These are phyloP conservation scores for Teunomyces atbi DNA, from an alignment of 805 yeast species.

Conservation along the genomic window DNA sequence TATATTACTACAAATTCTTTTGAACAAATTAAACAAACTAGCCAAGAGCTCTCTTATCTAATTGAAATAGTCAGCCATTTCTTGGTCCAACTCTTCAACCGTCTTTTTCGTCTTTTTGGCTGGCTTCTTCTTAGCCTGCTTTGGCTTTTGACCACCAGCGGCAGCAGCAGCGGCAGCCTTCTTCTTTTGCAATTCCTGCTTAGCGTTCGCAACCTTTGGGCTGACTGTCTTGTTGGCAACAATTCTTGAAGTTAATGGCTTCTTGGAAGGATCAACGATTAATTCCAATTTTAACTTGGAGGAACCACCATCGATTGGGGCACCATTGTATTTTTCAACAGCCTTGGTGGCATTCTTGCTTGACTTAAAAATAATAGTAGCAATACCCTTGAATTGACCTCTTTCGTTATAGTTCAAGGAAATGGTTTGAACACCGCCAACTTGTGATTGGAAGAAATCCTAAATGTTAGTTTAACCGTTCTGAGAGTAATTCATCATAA, in stretches of 20 bases:
- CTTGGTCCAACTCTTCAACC: slow-evolving; percentile 92
- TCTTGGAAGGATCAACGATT: slow-evolving; percentile 78
- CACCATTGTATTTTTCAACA: slow-evolving; percentile 82
- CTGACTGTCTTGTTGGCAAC: slow-evolving; percentile 41
- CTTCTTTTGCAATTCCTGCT: slow-evolving; percentile 27
- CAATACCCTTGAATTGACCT: slow-evolving; percentile 90
- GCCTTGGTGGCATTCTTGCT: slow-evolving; percentile 73
- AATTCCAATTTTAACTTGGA: slow-evolving; percentile 75
- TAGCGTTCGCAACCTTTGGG: slow-evolving; percentile 21
- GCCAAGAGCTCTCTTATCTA: neutral
- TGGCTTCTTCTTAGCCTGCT: slow-evolving; percentile 35
- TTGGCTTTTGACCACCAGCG: slow-evolving; percentile 12
- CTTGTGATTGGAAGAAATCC: slow-evolving; percentile 86
- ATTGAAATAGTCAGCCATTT: slow-evolving; percentile 89
- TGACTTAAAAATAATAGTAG: slow-evolving; percentile 75
- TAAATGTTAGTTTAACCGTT: slow-evolving; percentile 36
- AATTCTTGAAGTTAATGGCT: slow-evolving; percentile 74
- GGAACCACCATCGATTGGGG: slow-evolving; percentile 88
- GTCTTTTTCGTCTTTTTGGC: slow-evolving; percentile 57
- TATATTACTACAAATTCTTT: neutral
- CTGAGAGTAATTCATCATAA: slow-evolving; percentile 1
- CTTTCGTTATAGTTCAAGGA: slow-evolving; percentile 76
- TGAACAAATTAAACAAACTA: neutral
- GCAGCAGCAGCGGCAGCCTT: slow-evolving; percentile 24
- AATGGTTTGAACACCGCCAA: slow-evolving; percentile 79